These are phyloP conservation scores for Cajanus cajan DNA, from an alignment of 306 rosid genomes.

Conservation along the genomic window DNA sequence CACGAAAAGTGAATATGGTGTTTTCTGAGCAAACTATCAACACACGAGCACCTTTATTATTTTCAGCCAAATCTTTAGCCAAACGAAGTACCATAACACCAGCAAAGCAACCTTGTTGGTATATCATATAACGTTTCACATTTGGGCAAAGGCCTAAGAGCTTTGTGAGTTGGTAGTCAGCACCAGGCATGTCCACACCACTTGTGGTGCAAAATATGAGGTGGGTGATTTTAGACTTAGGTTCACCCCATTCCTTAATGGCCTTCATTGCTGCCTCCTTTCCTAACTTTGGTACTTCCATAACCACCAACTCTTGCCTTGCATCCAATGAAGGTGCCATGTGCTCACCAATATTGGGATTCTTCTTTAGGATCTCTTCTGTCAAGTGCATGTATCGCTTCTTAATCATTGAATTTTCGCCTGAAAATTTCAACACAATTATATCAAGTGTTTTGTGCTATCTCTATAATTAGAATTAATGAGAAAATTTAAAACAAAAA, in stretches of 20 bases:
- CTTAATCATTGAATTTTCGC: conserved; percentile 43
- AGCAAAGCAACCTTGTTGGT: neutral
- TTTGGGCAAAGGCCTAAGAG: neutral
- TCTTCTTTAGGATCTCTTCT: conserved; percentile 23
- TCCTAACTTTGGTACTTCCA: neutral
- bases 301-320: neutral
- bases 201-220: neutral
- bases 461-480: too few relatives aligned
- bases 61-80: neutral
- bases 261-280: neutral
- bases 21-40: neutral
- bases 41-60: neutral
- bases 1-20: neutral
- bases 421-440: too few relatives aligned
- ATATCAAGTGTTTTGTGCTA: too few relatives aligned
- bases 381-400: conserved; percentile 39
- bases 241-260: neutral
- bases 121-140: neutral
- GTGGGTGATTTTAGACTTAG: neutral
- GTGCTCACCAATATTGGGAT: neutral
- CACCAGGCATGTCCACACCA: neutral
- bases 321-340: neutral
- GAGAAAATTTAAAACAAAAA: too few relatives aligned
- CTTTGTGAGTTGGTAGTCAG: neutral
- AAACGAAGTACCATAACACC: neutral